Percentiles rank a stretch among this genome's conserved stretches.
phyloP scores from a whole-genome alignment of 2,329 filamentous ascomycete genomes.

The Aspergillus candidus region DNA sequence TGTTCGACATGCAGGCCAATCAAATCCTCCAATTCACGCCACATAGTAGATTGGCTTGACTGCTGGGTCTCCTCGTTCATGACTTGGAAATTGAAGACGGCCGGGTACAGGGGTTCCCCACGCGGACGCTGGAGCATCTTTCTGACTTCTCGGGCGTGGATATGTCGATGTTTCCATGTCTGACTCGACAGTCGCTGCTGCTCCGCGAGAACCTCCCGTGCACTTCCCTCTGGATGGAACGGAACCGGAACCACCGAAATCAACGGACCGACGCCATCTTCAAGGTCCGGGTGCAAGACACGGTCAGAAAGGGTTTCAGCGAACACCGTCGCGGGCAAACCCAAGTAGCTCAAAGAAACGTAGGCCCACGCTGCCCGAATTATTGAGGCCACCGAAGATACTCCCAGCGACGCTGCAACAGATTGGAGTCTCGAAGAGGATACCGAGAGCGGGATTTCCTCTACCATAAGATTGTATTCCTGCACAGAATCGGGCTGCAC shows the following conservation, averaged over 20 bases:
- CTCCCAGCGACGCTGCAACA: slow-evolving; percentile 17
- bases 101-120: slow-evolving; percentile 26
- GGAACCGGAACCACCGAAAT: slow-evolving; percentile 31
- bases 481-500: slow-evolving; percentile 8
- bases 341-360: slow-evolving; percentile 24
- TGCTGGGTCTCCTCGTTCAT: slow-evolving; percentile 2
- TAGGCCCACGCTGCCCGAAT: slow-evolving; percentile 26
- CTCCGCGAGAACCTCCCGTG: slow-evolving; percentile 19
- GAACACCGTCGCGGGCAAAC: slow-evolving; percentile 22
- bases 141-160: slow-evolving; percentile 26
- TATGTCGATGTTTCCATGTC: slow-evolving; percentile 21
- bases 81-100: slow-evolving; percentile 29
- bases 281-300: slow-evolving; percentile 21
- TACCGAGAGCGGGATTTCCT: slow-evolving; percentile 13
- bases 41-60: slow-evolving; percentile 12
- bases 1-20: slow-evolving; percentile 37
- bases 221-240: slow-evolving; percentile 21
- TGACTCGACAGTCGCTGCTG: slow-evolving; percentile 22
- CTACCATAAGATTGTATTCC: slow-evolving; percentile 15
- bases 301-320: slow-evolving; percentile 30
- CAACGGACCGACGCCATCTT: slow-evolving; percentile 26
- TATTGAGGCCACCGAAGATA: slow-evolving; percentile 25
- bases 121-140: slow-evolving; percentile 22
- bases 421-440: slow-evolving; percentile 14
- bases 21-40: slow-evolving; percentile 25